Base-by-base conservation (phyloP, 345 rosid species). In the Theobroma cacao region DNA sequence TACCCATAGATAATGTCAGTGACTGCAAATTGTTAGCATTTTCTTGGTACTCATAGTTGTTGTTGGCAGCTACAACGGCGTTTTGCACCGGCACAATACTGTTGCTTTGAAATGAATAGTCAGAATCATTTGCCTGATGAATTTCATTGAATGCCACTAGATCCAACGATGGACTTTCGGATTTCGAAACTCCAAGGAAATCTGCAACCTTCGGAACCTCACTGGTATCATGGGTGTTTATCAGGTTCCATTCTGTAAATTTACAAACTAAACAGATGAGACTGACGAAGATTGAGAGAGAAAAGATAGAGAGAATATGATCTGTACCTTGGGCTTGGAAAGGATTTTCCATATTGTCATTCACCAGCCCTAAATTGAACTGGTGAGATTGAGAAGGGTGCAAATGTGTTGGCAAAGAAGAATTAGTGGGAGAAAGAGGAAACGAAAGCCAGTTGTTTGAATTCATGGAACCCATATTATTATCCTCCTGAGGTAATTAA, bases 361-460 rank as follows among this genome's bases (percentile, higher is more conserved):
- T 88, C 71, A 91, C 93, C 77, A 91, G 80, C 63, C 98, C 99
- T 45, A 92, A 81, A 83, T 94, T 90, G 78, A 94, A 94, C 33
- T 94, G 98, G 75, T 91, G 90, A 74, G 91, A 58, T 33, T 92
- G 96, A 74, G 94, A 80, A n/a, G 95, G 36, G 65, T 93, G 92
- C 8, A 93, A 83, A 78, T 92, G 94, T 65, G 91, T 74, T 41
- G 89, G 96, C 82, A 93, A 71, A 41, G 97, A 84, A 71, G 97
- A 73, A 78, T 90, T 90, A 48, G 89, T 85, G 10, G 97, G 98
- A 80, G 98, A 94, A 75, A 93, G 92, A 14, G 99, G 98, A 79
- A 96, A 96, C 0, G 98, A 90, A 28, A 96, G 98, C 98, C 99
- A 96, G 90, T 94, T 96, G 89, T 96, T 96, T 74, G 99, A 85